phyloP scores from a whole-genome alignment of 2,329 filamentous ascomycete species.

The Fusarium sp. region DNA sequence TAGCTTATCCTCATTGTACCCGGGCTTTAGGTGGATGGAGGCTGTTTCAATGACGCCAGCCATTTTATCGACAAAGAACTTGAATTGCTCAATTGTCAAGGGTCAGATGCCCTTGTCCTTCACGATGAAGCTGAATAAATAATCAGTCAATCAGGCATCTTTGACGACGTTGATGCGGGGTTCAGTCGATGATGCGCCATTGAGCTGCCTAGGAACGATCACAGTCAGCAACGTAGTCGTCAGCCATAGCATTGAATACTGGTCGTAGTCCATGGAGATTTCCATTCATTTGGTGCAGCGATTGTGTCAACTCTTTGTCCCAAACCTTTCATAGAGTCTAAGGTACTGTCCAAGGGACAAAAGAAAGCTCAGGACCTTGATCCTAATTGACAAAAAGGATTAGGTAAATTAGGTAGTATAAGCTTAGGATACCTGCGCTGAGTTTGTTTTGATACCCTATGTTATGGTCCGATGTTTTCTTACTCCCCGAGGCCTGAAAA shows the following conservation, averaged over 20 bases:
- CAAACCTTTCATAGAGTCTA: not conserved
- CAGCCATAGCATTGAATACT: not conserved
- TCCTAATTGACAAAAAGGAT: not conserved
- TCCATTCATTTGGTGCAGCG: not conserved
- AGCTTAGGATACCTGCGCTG: not conserved
- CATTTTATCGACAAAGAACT: slow-evolving; percentile 39
- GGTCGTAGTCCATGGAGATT: not conserved
- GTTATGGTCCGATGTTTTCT: not conserved
- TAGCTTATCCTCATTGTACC: slow-evolving; percentile 46
- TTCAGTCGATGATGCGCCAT: not conserved
- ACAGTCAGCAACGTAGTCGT: slow-evolving; percentile 11
- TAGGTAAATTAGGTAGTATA: not conserved
- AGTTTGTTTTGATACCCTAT: not conserved
- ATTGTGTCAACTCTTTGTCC: not conserved
- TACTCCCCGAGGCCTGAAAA: not conserved
- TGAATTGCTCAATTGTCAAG: not conserved
- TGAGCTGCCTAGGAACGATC: slow-evolving; percentile 2
- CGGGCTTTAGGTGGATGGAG: slow-evolving; percentile 45
- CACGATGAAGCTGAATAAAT: not conserved
- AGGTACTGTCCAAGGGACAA: not conserved
- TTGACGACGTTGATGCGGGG: slow-evolving; percentile 14
- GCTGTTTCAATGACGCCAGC: slow-evolving; percentile 53
- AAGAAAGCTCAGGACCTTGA: not conserved
- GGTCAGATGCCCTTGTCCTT: not conserved
- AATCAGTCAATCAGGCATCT: slow-evolving; percentile 9